phyloP scores from a whole-genome alignment of 2,329 filamentous ascomycete species.

The Fusarium papillatum region DNA sequence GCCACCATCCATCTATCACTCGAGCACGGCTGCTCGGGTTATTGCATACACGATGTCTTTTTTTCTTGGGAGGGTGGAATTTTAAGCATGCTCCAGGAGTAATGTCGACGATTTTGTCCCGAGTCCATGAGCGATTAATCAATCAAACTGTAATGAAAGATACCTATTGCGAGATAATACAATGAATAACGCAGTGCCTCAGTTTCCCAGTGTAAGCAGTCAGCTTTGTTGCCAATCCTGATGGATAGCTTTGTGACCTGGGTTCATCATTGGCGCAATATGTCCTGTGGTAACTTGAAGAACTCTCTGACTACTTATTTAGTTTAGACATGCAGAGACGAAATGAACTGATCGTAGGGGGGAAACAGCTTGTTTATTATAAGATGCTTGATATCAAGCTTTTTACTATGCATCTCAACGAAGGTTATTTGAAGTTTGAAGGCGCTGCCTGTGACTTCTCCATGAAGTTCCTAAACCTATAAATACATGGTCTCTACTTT shows the following conservation, averaged over 20 bases:
- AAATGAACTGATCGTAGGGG: not conserved
- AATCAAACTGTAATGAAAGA: not conserved
- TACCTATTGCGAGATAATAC: not conserved
- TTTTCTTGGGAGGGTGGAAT: conserved; percentile 4
- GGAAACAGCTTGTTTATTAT: not conserved
- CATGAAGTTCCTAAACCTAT: not conserved
- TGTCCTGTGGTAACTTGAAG: not conserved
- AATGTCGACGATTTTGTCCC: not conserved
- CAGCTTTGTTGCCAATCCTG: not conserved
- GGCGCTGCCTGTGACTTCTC: not conserved
- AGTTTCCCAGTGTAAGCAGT: not conserved
- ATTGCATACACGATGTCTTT: conserved; percentile 16
- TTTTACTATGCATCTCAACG: not conserved
- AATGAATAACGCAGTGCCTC: not conserved
- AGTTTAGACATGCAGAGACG: not conserved
- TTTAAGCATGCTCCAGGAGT: not conserved
- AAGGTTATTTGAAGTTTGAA: not conserved
- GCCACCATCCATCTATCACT: not conserved
- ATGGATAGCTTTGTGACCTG: not conserved
- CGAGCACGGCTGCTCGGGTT: not conserved
- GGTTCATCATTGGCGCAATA: not conserved
- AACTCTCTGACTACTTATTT: not conserved
- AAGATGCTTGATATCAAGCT: not conserved
- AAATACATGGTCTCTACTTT: not conserved
- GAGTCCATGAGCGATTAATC: not conserved